Evolutionary conservation across 805 yeast species (phyloP), one percentile per base, ranked within the genome.

Genomic region (Sugiyamaella valdiviana): DNA sequence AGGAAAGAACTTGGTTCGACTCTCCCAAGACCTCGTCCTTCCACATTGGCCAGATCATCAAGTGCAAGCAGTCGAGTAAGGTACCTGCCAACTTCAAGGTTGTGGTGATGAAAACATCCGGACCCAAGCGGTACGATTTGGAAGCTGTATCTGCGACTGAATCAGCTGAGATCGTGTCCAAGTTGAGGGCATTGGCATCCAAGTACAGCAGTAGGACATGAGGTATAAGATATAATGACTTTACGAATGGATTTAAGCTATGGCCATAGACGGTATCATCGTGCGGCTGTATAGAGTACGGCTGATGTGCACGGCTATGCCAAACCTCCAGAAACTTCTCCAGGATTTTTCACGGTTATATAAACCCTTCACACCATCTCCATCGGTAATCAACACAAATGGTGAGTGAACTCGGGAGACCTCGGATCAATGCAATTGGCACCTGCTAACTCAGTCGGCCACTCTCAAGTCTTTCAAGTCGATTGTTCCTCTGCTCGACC

Each of bases 401-500:
- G 42, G 42, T 39, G 23, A 19, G 42, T 39, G 16, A 39, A 15
- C 19, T 39, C n/a, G 12, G 9, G 14, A 9, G 14, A 36, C n/a
- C 7, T 36, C 15, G 14, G 39, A 19, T 36, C 16, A 9, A 36
- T 7, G 7, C 17, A n/a, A n/a, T 9, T 36, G 7, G 16, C 16
- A 36, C 16, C 14, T 36, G 16, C 39, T 36, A 36, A 36, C 39
- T 6, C 16, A 39, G 42, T 39, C 42, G 20, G 5, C 42, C 16
- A 22, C 42, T 21, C 29, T 85, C 57, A 88, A 86, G 70, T 81
- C 86, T 57, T 93, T 87, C 62, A 84, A 88, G 72, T 78, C 88
- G 51, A 83, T 93, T 65, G 82, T 83, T 58, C 99, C 99, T 56
- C 80, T 95, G 60, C 77, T 93, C 60, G 98, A 93, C 82, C 85